These are phyloP conservation scores for Entomortierella beljakovae DNA, from an alignment of 192 early-diverging fungal species.

Conservation along the genomic window DNA sequence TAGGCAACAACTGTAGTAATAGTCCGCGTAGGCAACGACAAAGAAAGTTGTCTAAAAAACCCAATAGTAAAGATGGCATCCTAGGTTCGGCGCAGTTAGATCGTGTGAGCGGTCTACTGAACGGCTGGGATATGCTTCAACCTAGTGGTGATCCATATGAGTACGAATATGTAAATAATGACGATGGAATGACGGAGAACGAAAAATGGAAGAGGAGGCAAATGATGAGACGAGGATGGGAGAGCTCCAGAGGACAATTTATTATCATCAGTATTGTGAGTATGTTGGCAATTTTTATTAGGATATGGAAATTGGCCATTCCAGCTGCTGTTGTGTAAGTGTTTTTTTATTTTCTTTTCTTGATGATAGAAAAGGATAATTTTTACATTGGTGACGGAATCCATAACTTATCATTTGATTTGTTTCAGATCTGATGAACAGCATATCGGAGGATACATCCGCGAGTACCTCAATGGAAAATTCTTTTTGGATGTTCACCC, in stretches of 20 bases:
- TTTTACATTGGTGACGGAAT: neutral
- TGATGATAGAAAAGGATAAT: neutral
- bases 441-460: conserved; percentile 92
- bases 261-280: conserved; percentile 17
- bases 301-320: conserved; percentile 46
- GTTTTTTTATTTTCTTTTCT: neutral
- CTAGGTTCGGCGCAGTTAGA: conserved; percentile 15
- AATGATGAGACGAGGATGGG: conserved; percentile 35
- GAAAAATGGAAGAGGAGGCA: conserved; percentile 39
- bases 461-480: conserved; percentile 83
- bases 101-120: conserved; percentile 21
- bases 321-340: conserved; percentile 50
- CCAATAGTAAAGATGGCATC: neutral
- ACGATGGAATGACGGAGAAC: conserved; percentile 40
- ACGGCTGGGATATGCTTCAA: conserved; percentile 37
- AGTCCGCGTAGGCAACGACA: conserved; percentile 12
- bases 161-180: conserved; percentile 17
- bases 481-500: conserved; percentile 98
- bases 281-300: conserved; percentile 18
- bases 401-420: neutral
- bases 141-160: conserved; percentile 26
- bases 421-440: conserved; percentile 85
- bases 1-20: conserved; percentile 6
- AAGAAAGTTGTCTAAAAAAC: neutral
- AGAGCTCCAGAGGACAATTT: conserved; percentile 26